Percentiles rank a stretch among this genome's conserved stretches.
Evolutionary conservation across 768 basidiomycete species (phyloP).

Genomic region (Trametes villosa): DNA sequence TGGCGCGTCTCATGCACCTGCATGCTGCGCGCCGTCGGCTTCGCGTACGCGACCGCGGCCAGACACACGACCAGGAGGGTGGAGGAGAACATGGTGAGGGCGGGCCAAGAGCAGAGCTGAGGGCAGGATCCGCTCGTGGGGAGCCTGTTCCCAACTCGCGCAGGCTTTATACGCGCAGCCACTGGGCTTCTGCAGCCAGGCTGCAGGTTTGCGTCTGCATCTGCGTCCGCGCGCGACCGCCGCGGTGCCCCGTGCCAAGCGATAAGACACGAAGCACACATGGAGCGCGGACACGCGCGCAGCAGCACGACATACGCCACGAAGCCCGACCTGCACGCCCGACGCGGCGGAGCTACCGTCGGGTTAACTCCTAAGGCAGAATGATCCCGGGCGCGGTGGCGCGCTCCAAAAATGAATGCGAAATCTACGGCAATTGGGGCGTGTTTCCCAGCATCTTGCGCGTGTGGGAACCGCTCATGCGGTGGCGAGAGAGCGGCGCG

Average conservation of each 20-base stretch:
- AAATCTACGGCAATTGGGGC: constrained; percentile 1
- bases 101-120: constrained; percentile 2
- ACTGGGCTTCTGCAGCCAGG: too few species aligned
- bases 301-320: constrained; percentile 7
- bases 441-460: constrained; percentile 6
- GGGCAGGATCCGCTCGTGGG: neutral
- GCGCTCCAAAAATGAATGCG: constrained; percentile 8
- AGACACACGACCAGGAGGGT: constrained; percentile 25
- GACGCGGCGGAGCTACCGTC: constrained; percentile 9
- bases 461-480: constrained; percentile 17
- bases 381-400: neutral
- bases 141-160: too few species aligned
- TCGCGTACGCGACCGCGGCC: constrained; percentile 24
- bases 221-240: too few species aligned
- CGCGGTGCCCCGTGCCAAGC: constrained; percentile 6
- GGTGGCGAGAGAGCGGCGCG: constrained; percentile 17
- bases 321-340: constrained; percentile 4
- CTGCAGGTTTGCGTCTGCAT: too few species aligned
- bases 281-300: constrained; percentile 4
- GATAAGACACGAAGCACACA: constrained; percentile 10
- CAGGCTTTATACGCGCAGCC: too few species aligned
- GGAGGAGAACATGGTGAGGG: constrained; percentile 3
- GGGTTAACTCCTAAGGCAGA: constrained; percentile 8
- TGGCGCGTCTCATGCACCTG: constrained; percentile 36
- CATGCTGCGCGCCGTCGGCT: constrained; percentile 29